Evolutionary conservation across 441 rosid genomes (phyloP).

Genomic region (Erodium texanum): DNA sequence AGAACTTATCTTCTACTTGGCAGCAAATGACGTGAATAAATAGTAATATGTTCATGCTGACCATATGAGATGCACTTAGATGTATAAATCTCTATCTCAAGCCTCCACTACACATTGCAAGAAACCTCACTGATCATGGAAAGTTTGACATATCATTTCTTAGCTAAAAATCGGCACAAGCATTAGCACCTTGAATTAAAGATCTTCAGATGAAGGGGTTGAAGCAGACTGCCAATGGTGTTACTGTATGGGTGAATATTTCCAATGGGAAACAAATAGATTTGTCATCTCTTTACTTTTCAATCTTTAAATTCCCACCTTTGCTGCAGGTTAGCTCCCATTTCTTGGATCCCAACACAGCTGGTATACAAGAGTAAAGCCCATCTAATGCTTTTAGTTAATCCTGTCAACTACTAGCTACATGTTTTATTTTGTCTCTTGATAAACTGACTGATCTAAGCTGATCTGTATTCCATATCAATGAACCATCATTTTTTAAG

Average conservation of each 20-base stretch:
- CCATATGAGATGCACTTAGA: background rate
- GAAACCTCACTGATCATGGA: background rate
- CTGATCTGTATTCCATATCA: background rate
- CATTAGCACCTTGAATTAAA: background rate
- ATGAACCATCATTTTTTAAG: background rate
- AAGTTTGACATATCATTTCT: background rate
- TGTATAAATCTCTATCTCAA: background rate
- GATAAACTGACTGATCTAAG: background rate
- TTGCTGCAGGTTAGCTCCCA: background rate
- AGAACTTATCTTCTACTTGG: background rate
- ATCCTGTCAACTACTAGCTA: background rate
- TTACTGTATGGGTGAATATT: background rate
- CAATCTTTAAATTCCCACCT: background rate
- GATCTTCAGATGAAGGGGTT: background rate
- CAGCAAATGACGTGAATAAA: background rate
- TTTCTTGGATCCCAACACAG: background rate
- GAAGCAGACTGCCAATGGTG: background rate
- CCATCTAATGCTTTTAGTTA: background rate
- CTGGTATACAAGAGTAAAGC: background rate
- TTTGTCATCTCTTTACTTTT: background rate
- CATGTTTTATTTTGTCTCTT: background rate
- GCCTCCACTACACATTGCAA: background rate
- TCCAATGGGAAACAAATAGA: background rate
- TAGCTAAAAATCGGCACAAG: background rate
- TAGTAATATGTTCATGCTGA: background rate